Evolutionary conservation across 306 rosid genomes (phyloP).

Genomic region (Medicago arabica): DNA sequence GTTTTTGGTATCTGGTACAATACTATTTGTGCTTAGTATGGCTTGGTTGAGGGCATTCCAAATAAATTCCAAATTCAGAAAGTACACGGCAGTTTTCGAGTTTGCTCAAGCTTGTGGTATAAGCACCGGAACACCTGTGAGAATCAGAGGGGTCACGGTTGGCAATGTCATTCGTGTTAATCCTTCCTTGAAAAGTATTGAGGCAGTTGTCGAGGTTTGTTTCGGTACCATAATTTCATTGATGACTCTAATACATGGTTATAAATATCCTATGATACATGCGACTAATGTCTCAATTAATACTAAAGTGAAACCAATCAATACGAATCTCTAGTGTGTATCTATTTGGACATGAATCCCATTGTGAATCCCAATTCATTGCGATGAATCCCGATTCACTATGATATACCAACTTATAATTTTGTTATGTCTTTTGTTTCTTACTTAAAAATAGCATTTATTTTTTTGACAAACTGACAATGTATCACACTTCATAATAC

Average conservation of each 20-base stretch:
- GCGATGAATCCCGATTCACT: too few species aligned
- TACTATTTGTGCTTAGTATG: constrained; percentile 78
- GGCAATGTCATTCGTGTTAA: constrained; percentile 85
- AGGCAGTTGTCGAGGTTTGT: constrained; percentile 86
- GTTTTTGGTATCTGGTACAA: constrained; percentile 79
- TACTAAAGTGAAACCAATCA: too few species aligned
- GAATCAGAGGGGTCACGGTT: constrained; percentile 91
- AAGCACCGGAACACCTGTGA: constrained; percentile 86
- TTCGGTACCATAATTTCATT: constrained; percentile 32
- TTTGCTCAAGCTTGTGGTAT: constrained; percentile 93
- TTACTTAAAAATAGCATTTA: too few species aligned
- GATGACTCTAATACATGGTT: constrained; percentile 26
- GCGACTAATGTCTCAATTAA: neutral
- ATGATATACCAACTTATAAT: too few species aligned
- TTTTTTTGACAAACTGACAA: too few species aligned
- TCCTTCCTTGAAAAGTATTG: constrained; percentile 80
- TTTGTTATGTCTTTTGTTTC: too few species aligned
- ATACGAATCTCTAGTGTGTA: neutral
- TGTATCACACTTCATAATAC: too few species aligned
- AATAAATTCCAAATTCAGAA: constrained; percentile 76
- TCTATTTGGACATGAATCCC: neutral
- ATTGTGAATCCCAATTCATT: too few species aligned
- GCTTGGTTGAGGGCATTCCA: constrained; percentile 94
- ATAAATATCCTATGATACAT: neutral
- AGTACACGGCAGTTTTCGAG: constrained; percentile 81